A percentile compares a stretch with the other conserved stretches of the same genome.
Conservation (phyloP, 1,284 basidiomycete genomes). For the Leccinum subatratum region DNA sequence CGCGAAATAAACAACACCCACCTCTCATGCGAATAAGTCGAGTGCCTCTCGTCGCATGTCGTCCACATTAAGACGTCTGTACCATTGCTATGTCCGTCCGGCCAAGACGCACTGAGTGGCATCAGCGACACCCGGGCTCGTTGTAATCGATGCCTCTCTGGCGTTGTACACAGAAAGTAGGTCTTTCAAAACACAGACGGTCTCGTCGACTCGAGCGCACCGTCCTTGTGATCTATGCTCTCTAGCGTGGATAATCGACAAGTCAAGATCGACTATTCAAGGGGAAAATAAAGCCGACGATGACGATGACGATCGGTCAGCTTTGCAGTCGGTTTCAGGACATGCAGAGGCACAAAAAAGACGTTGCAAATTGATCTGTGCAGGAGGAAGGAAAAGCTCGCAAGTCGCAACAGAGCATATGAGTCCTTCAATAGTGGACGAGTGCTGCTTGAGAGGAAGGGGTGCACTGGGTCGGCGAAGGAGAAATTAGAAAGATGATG, state of each 20-base stretch:
- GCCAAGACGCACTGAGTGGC: constrained; percentile 52
- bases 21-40: constrained; percentile 38
- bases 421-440: constrained; percentile 54
- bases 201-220: constrained; percentile 38
- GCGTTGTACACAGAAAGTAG: constrained; percentile 46
- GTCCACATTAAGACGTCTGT: constrained; percentile 27
- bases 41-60: constrained; percentile 42
- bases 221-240: constrained; percentile 51
- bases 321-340: not conserved
- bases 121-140: constrained; percentile 50
- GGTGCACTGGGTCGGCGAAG: constrained; percentile 34
- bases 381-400: constrained; percentile 53
- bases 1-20: constrained; percentile 24
- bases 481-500: constrained; percentile 26
- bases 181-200: constrained; percentile 48
- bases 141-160: constrained; percentile 49
- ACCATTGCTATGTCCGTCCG: constrained; percentile 28
- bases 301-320: too few species aligned
- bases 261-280: constrained; percentile 42
- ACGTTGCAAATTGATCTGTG: constrained; percentile 33
- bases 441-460: constrained; percentile 48
- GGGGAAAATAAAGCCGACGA: too few species aligned
- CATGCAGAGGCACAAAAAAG: not conserved
- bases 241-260: constrained; percentile 55
- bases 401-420: constrained; percentile 62